phyloP scores from a whole-genome alignment of 1,284 basidiomycete genomes.

The Singerocomus inundabilis region DNA sequence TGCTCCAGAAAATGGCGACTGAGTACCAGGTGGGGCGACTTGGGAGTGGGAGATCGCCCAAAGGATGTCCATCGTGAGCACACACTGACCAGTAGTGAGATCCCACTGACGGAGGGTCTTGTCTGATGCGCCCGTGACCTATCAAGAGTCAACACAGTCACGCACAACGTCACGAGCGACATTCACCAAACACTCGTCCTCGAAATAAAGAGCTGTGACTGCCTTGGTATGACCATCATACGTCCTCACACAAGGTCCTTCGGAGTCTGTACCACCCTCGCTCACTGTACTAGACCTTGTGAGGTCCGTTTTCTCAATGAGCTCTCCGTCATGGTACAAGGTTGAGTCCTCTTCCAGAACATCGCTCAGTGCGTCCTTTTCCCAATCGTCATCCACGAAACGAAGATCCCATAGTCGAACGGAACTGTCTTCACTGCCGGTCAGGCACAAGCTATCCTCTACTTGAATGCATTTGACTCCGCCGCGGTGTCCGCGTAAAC shows the following conservation, averaged over 20 bases:
- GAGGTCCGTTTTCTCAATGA: conserved; percentile 36
- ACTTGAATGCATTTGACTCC: conserved; percentile 91
- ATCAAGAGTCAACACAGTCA: conserved; percentile 12
- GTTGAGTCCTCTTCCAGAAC: conserved; percentile 57
- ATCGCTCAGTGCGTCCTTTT: conserved; percentile 54
- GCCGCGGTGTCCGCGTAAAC: conserved; percentile 75
- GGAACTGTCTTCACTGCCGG: conserved; percentile 85
- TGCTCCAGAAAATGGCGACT: conserved; percentile 51
- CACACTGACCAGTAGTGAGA: conserved; percentile 93
- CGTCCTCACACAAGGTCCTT: conserved; percentile 66
- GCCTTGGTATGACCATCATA: conserved; percentile 92
- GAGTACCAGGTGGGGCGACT: conserved; percentile 41
- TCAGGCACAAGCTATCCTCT: conserved; percentile 88
- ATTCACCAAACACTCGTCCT: conserved; percentile 86
- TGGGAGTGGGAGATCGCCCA: conserved; percentile 98
- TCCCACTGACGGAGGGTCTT: conserved; percentile 99
- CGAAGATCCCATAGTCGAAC: conserved; percentile 88
- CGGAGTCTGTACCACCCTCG: conserved; percentile 33
- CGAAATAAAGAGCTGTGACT: conserved; percentile 93
- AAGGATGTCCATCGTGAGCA: conserved; percentile 99
- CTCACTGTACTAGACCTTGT: conserved; percentile 35
- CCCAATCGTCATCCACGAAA: conserved; percentile 74
- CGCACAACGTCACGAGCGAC: conserved; percentile 3
- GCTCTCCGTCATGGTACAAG: conserved; percentile 34
- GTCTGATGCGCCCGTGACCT: conserved; percentile 97